Evolutionary conservation across 139 green algal genomes (phyloP).

Genomic region (Astrephomene gubernaculifera): DNA sequence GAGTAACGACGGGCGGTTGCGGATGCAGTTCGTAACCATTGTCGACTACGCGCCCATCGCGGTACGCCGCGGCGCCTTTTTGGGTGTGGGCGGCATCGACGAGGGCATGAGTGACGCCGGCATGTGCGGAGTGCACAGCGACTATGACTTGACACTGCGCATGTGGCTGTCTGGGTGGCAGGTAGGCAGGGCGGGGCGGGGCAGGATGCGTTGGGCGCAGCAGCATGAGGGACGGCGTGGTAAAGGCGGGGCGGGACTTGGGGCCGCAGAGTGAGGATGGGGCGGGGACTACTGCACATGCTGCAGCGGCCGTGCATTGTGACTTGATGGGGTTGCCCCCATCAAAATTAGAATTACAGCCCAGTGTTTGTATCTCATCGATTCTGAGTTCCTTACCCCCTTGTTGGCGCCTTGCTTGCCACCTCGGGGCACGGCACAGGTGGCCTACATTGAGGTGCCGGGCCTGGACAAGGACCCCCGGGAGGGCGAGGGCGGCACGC

Average conservation of each 20-base stretch:
- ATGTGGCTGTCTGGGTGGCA: slow-evolving; percentile 48
- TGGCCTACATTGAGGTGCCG: slow-evolving; percentile 5
- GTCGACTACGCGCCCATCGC: slow-evolving; percentile 49
- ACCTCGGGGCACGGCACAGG: not conserved
- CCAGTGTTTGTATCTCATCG: too few species aligned
- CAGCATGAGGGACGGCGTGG: too few species aligned
- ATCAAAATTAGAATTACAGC: too few species aligned
- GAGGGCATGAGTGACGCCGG: slow-evolving; percentile 27
- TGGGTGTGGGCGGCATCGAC: slow-evolving; percentile 44
- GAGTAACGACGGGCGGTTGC: slow-evolving; percentile 5
- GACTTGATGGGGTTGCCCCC: too few species aligned
- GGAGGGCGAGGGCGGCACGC: slow-evolving; percentile 21
- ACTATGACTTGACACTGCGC: slow-evolving; percentile 16
- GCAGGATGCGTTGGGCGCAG: too few species aligned
- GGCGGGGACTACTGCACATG: too few species aligned
- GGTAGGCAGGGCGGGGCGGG: not conserved
- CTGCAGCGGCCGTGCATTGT: too few species aligned
- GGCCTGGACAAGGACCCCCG: slow-evolving; percentile 4
- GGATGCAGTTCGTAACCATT: slow-evolving; percentile 23
- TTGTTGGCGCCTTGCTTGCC: too few species aligned
- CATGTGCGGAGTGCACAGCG: slow-evolving; percentile 39
- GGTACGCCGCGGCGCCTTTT: slow-evolving; percentile 26
- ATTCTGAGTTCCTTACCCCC: too few species aligned
- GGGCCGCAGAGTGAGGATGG: too few species aligned
- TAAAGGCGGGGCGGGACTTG: too few species aligned